phyloP scores from a whole-genome alignment of 441 rosid species.

The Adansonia madagascariensis region DNA sequence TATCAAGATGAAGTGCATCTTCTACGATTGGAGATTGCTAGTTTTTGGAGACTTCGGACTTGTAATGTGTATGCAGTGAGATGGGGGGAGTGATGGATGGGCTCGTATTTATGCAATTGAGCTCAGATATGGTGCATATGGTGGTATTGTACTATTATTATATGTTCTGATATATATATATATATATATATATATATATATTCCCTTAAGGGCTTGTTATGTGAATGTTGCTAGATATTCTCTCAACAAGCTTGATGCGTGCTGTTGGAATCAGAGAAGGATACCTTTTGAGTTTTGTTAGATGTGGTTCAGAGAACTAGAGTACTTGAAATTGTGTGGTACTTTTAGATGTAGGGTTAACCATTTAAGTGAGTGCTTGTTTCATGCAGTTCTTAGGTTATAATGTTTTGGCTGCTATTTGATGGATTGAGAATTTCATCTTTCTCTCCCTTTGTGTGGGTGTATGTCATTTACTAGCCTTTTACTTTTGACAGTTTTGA shows the following conservation, averaged over 20 bases:
- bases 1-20: background rate
- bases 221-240: background rate
- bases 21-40: background rate
- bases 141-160: too few species aligned
- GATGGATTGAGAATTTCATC: conserved; percentile 8
- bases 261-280: background rate
- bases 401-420: conserved; percentile 27
- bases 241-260: background rate
- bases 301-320: background rate
- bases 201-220: background rate
- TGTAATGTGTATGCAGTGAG: background rate
- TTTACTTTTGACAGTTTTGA: conserved; percentile 2
- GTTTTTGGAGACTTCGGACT: background rate
- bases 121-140: background rate
- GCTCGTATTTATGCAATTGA: background rate
- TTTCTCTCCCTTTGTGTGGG: background rate
- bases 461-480: background rate
- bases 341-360: background rate
- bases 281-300: background rate
- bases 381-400: conserved; percentile 22
- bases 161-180: too few species aligned
- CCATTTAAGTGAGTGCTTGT: background rate
- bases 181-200: too few species aligned
- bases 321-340: background rate
- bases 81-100: background rate